Evolutionary conservation across 2,329 filamentous ascomycete species (phyloP).

Genomic region (Aspergillus sclerotialis): DNA sequence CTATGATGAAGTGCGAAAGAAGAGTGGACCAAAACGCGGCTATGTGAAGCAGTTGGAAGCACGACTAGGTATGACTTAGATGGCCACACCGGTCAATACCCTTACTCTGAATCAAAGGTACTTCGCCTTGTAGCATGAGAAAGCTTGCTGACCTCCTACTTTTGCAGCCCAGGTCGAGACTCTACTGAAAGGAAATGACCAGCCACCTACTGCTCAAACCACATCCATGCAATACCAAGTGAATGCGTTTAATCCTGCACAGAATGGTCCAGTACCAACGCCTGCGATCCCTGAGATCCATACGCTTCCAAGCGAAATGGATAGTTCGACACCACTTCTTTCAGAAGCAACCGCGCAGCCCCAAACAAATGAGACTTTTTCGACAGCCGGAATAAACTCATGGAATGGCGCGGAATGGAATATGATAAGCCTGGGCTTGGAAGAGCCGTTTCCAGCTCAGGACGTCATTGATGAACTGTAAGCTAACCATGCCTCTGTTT

Average conservation of each 20-base stretch:
- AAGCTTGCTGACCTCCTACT: slow-evolving; percentile 7
- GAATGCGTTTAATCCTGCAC: slow-evolving; percentile 16
- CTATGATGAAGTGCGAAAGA: slow-evolving; percentile 87
- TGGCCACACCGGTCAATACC: slow-evolving; percentile 2
- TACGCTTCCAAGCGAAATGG: slow-evolving; percentile 13
- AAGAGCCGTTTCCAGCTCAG: slow-evolving; percentile 71
- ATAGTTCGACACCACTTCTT: slow-evolving; percentile 16
- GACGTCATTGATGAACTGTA: slow-evolving; percentile 82
- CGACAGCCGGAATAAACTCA: slow-evolving; percentile 16
- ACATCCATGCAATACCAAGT: slow-evolving; percentile 19
- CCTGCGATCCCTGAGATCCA: slow-evolving; percentile 18
- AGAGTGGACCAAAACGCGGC: slow-evolving; percentile 88
- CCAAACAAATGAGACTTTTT: slow-evolving; percentile 13
- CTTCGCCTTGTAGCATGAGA: no score
- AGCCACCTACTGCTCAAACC: slow-evolving; percentile 26
- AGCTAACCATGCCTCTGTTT: slow-evolving; percentile 9
- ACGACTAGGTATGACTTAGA: slow-evolving; percentile 64
- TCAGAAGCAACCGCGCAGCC: slow-evolving; percentile 15
- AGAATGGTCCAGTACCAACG: slow-evolving; percentile 15
- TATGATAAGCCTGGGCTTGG: slow-evolving; percentile 71
- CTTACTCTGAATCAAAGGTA: no score
- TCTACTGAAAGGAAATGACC: slow-evolving; percentile 72
- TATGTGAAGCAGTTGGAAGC: slow-evolving; percentile 94
- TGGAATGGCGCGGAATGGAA: slow-evolving; percentile 66
- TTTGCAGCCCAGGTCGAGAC: slow-evolving; percentile 82